Evolutionary conservation across 169 alveolate genomes (phyloP).

Genomic region (Theileria parva): DNA sequence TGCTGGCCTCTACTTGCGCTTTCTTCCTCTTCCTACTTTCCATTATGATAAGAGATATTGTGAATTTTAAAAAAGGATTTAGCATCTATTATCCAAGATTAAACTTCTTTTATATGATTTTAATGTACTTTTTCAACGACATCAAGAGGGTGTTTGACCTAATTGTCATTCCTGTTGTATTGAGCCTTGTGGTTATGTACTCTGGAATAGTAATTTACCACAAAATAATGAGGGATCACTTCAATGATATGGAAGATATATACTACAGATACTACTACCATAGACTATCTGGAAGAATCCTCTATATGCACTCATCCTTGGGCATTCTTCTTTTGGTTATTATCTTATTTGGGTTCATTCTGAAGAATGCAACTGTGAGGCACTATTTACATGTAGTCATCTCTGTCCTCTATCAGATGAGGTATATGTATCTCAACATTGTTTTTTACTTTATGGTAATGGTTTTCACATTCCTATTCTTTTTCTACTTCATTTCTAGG

Average conservation of each 20-base stretch:
- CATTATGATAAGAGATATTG: conserved; percentile 17
- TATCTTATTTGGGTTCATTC: conserved; percentile 7
- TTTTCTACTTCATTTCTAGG: conserved; percentile 31
- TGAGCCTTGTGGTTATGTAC: background rate
- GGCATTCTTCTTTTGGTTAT: background rate
- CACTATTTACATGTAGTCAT: conserved; percentile 8
- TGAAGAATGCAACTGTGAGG: conserved; percentile 6
- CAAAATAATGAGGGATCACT: background rate
- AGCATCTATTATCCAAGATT: conserved; percentile 2
- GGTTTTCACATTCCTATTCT: conserved; percentile 27
- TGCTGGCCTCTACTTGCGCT: conserved; percentile 6
- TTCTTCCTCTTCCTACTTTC: conserved; percentile 14
- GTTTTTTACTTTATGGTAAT: conserved; percentile 16
- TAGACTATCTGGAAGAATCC: background rate
- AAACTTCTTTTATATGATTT: background rate
- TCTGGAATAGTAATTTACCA: background rate
- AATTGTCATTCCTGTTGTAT: conserved; percentile 18
- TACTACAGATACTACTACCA: conserved; percentile 12
- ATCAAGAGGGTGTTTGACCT: conserved; percentile 32
- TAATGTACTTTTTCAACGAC: conserved; percentile 50
- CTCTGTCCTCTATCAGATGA: conserved; percentile 17
- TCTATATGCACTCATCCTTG: conserved; percentile 6
- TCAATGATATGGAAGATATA: background rate
- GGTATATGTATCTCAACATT: conserved; percentile 4
- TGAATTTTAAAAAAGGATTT: conserved; percentile 19